Percentiles rank a stretch among this genome's conserved stretches.
phyloP scores from a whole-genome alignment of 169 alveolate genomes.

The Eimeria maxima region DNA sequence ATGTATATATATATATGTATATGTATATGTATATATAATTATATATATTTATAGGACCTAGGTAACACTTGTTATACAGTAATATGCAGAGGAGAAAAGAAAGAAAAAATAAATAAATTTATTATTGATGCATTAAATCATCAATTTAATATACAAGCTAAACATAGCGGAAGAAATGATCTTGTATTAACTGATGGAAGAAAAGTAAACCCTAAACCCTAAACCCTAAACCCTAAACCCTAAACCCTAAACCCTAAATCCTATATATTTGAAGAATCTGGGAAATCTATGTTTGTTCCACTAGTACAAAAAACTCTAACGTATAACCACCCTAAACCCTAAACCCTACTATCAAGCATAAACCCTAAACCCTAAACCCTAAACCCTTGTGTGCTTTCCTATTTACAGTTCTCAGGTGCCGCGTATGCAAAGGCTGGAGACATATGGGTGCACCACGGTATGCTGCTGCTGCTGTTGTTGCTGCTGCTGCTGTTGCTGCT shows the following conservation, averaged over 20 bases:
- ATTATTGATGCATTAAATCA: too few relatives aligned
- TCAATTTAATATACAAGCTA: too few relatives aligned
- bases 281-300: too few relatives aligned
- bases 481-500: conserved; percentile 18
- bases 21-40: not conserved
- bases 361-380: conserved; percentile 32
- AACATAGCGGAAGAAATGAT: too few relatives aligned
- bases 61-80: too few relatives aligned
- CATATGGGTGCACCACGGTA: conserved; percentile 91
- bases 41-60: too few relatives aligned
- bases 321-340: not conserved
- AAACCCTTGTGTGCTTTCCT: not conserved
- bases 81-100: too few relatives aligned
- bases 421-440: conserved; percentile 87
- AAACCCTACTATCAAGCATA: not conserved
- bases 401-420: conserved; percentile 89
- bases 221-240: conserved; percentile 32
- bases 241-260: conserved; percentile 30
- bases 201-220: conserved; percentile 12
- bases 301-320: not conserved
- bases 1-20: not conserved
- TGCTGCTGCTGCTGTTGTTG: conserved; percentile 38
- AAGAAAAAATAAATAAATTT: too few relatives aligned
- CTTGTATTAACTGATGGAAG: too few relatives aligned
- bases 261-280: not conserved